phyloP scores from a whole-genome alignment of 2,329 filamentous ascomycete species.

The Lecanicillium sp. region DNA sequence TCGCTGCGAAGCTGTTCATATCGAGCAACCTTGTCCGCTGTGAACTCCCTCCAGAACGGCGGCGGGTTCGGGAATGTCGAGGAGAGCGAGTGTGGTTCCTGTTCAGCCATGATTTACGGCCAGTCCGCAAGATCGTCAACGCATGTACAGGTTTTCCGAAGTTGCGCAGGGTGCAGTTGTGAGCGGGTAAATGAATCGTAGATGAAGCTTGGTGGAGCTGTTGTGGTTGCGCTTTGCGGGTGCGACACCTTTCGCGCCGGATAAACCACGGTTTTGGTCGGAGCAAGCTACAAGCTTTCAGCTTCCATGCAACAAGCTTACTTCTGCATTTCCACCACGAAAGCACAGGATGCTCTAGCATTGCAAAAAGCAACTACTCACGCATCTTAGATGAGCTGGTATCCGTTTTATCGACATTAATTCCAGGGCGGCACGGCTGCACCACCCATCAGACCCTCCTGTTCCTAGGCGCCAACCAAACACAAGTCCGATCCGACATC shows the following conservation, averaged over 20 bases:
- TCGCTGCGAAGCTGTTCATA: conserved; percentile 35
- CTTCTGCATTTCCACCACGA: conserved; percentile 5
- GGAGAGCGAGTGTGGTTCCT: conserved; percentile 39
- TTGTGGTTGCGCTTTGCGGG: not conserved
- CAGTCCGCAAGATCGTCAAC: not conserved
- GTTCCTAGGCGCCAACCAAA: too few relatives aligned
- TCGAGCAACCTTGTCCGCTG: conserved; percentile 60
- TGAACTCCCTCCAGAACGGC: conserved; percentile 86
- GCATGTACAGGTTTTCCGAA: not conserved
- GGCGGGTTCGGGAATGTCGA: conserved; percentile 80
- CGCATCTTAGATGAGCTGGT: too few relatives aligned
- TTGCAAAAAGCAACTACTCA: too few relatives aligned
- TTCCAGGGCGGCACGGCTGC: too few relatives aligned
- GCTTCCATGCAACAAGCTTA: conserved; percentile 1
- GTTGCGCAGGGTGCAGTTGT: not conserved
- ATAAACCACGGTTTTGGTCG: conserved; percentile 18
- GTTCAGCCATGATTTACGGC: conserved; percentile 47
- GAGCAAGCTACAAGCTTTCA: conserved; percentile 5
- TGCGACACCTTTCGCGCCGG: conserved; percentile 18
- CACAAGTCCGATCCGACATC: too few relatives aligned
- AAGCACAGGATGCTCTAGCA: too few relatives aligned
- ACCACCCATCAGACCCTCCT: too few relatives aligned
- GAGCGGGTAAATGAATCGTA: not conserved
- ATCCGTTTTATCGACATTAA: too few relatives aligned
- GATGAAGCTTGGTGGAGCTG: not conserved